These are phyloP conservation scores for Xylariaceae sp. DNA, from an alignment of 2,329 filamentous ascomycete species.

Conservation along the genomic window DNA sequence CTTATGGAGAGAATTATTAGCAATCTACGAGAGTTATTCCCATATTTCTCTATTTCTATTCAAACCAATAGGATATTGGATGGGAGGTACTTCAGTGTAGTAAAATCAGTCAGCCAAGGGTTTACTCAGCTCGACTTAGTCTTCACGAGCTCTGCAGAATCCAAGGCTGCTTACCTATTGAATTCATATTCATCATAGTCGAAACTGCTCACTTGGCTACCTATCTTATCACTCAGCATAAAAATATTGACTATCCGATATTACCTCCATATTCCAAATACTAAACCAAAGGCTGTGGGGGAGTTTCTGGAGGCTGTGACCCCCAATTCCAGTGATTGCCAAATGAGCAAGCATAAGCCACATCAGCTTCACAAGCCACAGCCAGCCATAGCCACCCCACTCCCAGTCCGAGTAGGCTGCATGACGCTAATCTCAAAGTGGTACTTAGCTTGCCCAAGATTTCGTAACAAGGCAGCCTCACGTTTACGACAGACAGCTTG, in stretches of 20 bases:
- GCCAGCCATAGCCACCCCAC: not conserved
- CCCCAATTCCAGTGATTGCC: not conserved
- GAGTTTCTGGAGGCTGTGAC: not conserved
- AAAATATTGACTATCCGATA: conserved; percentile 1
- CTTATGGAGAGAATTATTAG: not conserved
- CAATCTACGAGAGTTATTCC: conserved; percentile 3
- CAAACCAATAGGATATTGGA: conserved; percentile 12
- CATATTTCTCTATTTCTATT: conserved; percentile 11
- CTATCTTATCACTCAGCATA: conserved; percentile 20
- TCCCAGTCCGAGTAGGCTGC: conserved; percentile 17
- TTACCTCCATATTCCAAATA: conserved; percentile 23
- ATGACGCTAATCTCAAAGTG: conserved; percentile 32
- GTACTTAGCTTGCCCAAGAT: conserved; percentile 36
- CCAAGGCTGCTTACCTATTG: not conserved
- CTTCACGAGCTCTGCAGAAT: conserved; percentile 25
- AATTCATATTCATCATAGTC: conserved; percentile 16
- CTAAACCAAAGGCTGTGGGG: not conserved
- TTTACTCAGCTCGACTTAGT: conserved; percentile 25
- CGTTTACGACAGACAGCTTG: conserved; percentile 37
- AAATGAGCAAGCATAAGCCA: conserved; percentile 3
- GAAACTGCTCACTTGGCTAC: conserved; percentile 13
- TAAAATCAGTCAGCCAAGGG: conserved; percentile 8
- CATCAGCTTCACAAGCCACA: conserved; percentile 14
- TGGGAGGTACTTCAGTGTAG: conserved; percentile 10
- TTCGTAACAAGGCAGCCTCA: conserved; percentile 42